phyloP scores from a whole-genome alignment of 2,329 filamentous ascomycete genomes.

The Ceratocystis diversiconidia region DNA sequence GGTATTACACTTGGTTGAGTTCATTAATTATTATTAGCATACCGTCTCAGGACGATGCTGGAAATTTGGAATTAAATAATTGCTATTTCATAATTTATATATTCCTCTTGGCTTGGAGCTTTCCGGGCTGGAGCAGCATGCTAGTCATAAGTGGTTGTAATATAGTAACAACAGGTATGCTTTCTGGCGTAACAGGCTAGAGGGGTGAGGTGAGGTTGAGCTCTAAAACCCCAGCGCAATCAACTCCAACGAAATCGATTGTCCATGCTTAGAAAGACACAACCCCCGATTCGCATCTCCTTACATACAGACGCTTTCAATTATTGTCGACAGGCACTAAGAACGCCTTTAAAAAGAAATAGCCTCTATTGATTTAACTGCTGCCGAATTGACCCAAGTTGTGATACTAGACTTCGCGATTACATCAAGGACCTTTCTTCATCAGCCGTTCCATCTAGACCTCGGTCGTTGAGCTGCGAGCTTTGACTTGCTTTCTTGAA shows the following conservation, averaged over 20 bases:
- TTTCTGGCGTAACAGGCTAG: constrained; percentile 1
- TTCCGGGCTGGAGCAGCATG: no score
- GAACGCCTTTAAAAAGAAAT: neutral
- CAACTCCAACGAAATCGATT: neutral
- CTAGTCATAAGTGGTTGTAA: constrained; percentile 6
- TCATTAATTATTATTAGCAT: no score
- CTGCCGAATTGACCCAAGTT: neutral
- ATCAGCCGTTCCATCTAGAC: neutral
- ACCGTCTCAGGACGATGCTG: no score
- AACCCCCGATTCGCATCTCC: neutral
- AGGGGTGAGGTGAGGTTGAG: constrained; percentile 14
- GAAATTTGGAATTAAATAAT: no score
- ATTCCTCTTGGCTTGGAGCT: no score
- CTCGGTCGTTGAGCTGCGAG: neutral
- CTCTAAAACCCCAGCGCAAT: constrained; percentile 6
- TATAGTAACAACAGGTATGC: neutral
- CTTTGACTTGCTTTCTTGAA: neutral
- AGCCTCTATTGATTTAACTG: neutral
- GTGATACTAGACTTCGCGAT: neutral
- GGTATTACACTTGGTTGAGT: no score
- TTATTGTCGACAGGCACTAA: neutral
- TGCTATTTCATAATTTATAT: no score
- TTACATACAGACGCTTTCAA: neutral
- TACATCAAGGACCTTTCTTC: neutral
- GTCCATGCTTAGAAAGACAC: neutral